Conservation (phyloP, 1,284 basidiomycete genomes). For the Microbotryomycetes sp. region DNA sequence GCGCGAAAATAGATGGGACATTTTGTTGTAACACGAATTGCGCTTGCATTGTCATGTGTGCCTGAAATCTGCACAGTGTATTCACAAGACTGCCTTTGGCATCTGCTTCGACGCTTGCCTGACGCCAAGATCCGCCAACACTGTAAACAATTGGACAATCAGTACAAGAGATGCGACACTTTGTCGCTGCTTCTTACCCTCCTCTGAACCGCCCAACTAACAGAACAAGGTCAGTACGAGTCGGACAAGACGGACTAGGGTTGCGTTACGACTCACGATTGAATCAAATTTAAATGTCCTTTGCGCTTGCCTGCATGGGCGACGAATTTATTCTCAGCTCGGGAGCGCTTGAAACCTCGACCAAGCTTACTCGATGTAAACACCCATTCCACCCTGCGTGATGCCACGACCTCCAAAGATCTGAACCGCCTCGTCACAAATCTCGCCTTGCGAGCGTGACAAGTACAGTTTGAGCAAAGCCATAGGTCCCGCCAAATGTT, state of each 20-base stretch:
- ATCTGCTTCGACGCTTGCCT: constrained; percentile 34
- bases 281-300: neutral
- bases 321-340: too few species aligned
- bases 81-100: constrained; percentile 17
- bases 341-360: neutral
- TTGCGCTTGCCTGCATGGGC: neutral
- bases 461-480: constrained; percentile 28
- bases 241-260: neutral
- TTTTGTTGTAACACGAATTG: too few species aligned
- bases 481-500: constrained; percentile 35
- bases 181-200: too few species aligned
- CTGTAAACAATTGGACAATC: constrained; percentile 11
- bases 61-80: too few species aligned
- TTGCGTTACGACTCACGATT: neutral
- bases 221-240: neutral
- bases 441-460: constrained; percentile 24
- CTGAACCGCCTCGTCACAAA: constrained; percentile 29
- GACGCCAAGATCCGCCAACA: constrained; percentile 40
- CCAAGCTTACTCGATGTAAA: neutral
- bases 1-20: too few species aligned
- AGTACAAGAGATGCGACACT: neutral
- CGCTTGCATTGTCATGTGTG: too few species aligned
- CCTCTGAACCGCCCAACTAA: constrained; percentile 39
- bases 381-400: neutral
- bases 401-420: neutral